Conservation (phyloP, 2,329 filamentous ascomycete species). For the Fusarium nygamai region DNA sequence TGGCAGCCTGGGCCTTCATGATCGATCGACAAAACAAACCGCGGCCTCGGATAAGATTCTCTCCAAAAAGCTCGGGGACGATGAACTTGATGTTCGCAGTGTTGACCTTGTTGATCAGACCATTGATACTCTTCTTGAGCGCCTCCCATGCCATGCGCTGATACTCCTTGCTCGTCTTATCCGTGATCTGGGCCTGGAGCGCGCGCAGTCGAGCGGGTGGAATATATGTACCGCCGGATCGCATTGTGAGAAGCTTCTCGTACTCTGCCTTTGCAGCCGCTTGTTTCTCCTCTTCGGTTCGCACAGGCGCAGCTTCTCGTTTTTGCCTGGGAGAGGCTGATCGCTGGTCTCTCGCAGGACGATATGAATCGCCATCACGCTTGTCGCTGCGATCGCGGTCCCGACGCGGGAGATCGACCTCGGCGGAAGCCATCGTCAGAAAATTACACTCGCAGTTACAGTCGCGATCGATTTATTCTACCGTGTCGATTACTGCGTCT, state of each 20-base stretch:
- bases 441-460: neutral
- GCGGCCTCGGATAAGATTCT: slow-evolving; percentile 91
- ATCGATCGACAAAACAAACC: slow-evolving; percentile 95
- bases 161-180: slow-evolving; percentile 95
- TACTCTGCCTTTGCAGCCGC: slow-evolving; percentile 91
- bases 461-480: slow-evolving; percentile 4
- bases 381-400: slow-evolving; percentile 47
- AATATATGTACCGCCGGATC: slow-evolving; percentile 96
- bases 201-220: slow-evolving; percentile 90
- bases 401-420: slow-evolving; percentile 54
- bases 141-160: slow-evolving; percentile 99
- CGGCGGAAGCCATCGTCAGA: slow-evolving; percentile 57
- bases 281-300: slow-evolving; percentile 84
- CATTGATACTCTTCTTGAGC: slow-evolving; percentile 98
- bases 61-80: slow-evolving; percentile 92
- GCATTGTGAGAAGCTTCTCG: slow-evolving; percentile 89
- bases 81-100: slow-evolving; percentile 98
- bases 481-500: neutral
- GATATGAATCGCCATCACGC: slow-evolving; percentile 63
- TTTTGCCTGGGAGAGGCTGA: slow-evolving; percentile 44
- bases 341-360: slow-evolving; percentile 49
- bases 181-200: slow-evolving; percentile 95
- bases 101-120: slow-evolving; percentile 99
- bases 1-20: slow-evolving; percentile 98
- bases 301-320: slow-evolving; percentile 53